These are phyloP conservation scores for Striga hermonthica DNA, from an alignment of 305 asterid genomes.

Conservation along the genomic window DNA sequence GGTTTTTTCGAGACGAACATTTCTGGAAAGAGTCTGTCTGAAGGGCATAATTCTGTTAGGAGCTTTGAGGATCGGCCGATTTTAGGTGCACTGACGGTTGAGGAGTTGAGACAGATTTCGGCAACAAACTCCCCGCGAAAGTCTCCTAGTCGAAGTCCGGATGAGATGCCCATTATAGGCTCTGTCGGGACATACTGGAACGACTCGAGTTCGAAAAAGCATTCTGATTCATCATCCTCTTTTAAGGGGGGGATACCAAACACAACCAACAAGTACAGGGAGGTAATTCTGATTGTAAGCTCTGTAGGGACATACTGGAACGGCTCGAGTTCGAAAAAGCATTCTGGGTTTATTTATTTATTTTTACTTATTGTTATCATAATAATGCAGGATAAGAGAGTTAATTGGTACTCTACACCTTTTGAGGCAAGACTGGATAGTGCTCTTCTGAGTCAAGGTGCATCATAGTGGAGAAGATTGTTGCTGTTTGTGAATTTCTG, in stretches of 20 bases:
- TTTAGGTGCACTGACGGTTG: constrained; percentile 89
- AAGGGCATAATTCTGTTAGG: constrained; percentile 43
- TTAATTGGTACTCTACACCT: constrained; percentile 82
- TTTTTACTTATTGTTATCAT: neutral
- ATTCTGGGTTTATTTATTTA: constrained; percentile 12
- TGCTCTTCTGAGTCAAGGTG: constrained; percentile 49
- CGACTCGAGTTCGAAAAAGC: constrained; percentile 40
- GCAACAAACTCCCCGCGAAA: constrained; percentile 56
- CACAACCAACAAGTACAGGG: constrained; percentile 85
- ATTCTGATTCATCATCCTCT: constrained; percentile 34
- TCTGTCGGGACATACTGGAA: constrained; percentile 86
- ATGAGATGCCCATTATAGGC: constrained; percentile 87
- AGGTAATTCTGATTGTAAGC: constrained; percentile 59
- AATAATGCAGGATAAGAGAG: constrained; percentile 66
- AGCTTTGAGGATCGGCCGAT: constrained; percentile 88
- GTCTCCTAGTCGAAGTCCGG: constrained; percentile 88
- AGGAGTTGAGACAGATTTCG: constrained; percentile 72
- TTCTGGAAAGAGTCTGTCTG: constrained; percentile 30
- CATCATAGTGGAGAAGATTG: constrained; percentile 23
- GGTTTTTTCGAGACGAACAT: constrained; percentile 37
- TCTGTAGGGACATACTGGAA: too few relatives aligned
- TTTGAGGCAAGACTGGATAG: constrained; percentile 79
- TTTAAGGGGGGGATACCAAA: constrained; percentile 71
- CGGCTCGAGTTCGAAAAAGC: too few relatives aligned
- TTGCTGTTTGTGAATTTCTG: constrained; percentile 35